Percentiles rank a stretch among this genome's conserved stretches.
Evolutionary conservation across 371 early-diverging fungal species (phyloP).

Genomic region (Parasitella parasitica): DNA sequence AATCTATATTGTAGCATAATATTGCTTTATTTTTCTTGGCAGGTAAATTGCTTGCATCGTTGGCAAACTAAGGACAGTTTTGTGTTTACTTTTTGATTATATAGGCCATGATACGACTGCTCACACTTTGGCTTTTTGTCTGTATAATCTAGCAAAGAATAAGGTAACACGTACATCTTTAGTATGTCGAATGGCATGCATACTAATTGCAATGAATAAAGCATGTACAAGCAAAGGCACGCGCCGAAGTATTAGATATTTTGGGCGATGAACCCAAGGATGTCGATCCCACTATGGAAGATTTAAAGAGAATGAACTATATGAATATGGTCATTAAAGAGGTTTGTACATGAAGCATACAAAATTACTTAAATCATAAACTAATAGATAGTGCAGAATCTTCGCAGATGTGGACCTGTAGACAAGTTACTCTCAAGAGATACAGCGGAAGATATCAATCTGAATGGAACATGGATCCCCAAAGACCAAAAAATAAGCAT

Average conservation of each 20-base stretch:
- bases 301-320: slow-evolving; percentile 45
- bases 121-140: slow-evolving; percentile 25
- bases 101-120: slow-evolving; percentile 20
- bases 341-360: too few species aligned
- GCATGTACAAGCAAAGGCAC: slow-evolving; percentile 42
- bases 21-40: slow-evolving; percentile 19
- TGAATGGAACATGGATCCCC: slow-evolving; percentile 8
- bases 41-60: not conserved
- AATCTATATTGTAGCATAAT: slow-evolving; percentile 4
- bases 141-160: slow-evolving; percentile 24
- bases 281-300: slow-evolving; percentile 42
- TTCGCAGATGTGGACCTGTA: slow-evolving; percentile 11
- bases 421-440: slow-evolving; percentile 16
- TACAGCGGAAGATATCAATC: slow-evolving; percentile 2
- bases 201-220: not conserved
- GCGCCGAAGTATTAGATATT: slow-evolving; percentile 42
- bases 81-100: not conserved
- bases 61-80: too few species aligned
- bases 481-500: slow-evolving; percentile 12
- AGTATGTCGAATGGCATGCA: too few species aligned
- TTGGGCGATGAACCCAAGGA: slow-evolving; percentile 45
- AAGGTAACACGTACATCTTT: slow-evolving; percentile 16
- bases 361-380: not conserved
- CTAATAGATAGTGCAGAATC: slow-evolving; percentile 4
- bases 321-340: slow-evolving; percentile 41